Evolutionary conservation across 805 yeast species (phyloP).

Genomic region (Saccharomyces eubayanus): DNA sequence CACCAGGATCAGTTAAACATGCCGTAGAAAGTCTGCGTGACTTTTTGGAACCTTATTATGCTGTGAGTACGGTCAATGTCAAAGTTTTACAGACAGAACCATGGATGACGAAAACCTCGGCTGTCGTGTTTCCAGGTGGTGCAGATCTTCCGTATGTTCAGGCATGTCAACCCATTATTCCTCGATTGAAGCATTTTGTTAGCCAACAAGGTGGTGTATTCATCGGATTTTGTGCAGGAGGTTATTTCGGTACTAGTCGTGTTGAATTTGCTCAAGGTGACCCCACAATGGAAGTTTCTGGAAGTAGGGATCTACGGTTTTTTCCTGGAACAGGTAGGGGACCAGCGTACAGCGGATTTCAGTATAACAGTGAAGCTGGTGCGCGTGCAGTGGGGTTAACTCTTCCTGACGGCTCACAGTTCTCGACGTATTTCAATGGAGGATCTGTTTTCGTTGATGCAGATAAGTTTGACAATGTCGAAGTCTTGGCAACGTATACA

Average conservation of each 20-base stretch:
- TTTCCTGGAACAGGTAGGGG: constrained; percentile 84
- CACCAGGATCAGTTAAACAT: constrained; percentile 79
- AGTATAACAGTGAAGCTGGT: constrained; percentile 69
- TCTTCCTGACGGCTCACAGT: constrained; percentile 32
- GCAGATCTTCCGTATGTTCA: constrained; percentile 85
- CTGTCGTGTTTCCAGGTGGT: constrained; percentile 90
- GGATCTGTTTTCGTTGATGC: constrained; percentile 84
- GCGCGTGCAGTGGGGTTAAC: constrained; percentile 49
- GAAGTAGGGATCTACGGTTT: constrained; percentile 71
- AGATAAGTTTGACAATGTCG: constrained; percentile 47
- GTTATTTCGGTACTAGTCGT: constrained; percentile 65
- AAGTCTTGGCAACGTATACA: constrained; percentile 62
- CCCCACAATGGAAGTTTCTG: constrained; percentile 67
- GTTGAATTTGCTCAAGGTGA: constrained; percentile 81
- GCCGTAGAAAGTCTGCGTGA: constrained; percentile 67
- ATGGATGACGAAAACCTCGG: constrained; percentile 73
- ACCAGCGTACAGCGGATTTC: constrained; percentile 70
- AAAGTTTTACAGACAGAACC: constrained; percentile 66
- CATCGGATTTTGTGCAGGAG: constrained; percentile 94
- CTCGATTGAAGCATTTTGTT: constrained; percentile 48
- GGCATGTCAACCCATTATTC: constrained; percentile 63
- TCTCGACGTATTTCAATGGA: constrained; percentile 64
- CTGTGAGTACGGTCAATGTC: constrained; percentile 66
- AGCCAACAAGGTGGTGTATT: constrained; percentile 74
- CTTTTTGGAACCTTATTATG: constrained; percentile 78